phyloP scores from a whole-genome alignment of 1,139 yeast species.

The Suhomyces panamericanus region DNA sequence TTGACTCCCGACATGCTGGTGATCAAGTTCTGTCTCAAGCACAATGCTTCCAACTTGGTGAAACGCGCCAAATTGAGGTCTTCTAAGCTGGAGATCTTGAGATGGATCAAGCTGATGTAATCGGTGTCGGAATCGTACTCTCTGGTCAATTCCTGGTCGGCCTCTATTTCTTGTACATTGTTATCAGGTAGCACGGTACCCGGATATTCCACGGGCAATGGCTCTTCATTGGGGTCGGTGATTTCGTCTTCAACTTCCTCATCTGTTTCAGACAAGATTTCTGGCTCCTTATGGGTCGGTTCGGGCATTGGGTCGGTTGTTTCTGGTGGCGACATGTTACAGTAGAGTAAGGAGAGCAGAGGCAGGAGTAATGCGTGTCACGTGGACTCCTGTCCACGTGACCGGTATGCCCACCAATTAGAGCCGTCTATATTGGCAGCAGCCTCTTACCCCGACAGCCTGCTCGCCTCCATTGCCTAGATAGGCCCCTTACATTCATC shows the following conservation, averaged over 20 bases:
- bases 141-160: conserved; percentile 59
- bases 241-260: conserved; percentile 26
- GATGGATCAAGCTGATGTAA: conserved; percentile 73
- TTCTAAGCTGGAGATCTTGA: conserved; percentile 68
- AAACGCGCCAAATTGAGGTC: conserved; percentile 66
- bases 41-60: conserved; percentile 55
- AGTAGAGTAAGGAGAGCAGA: background rate
- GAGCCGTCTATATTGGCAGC: background rate
- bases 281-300: conserved; percentile 3
- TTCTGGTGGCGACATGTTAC: background rate
- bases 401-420: background rate
- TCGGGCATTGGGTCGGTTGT: background rate
- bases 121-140: conserved; percentile 64
- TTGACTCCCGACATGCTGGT: conserved; percentile 72
- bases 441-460: background rate
- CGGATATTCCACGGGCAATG: conserved; percentile 42
- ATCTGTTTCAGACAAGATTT: conserved; percentile 17
- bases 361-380: background rate
- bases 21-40: conserved; percentile 82
- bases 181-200: conserved; percentile 59
- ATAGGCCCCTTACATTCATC: background rate
- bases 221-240: conserved; percentile 31
- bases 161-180: conserved; percentile 45
- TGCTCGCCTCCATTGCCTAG: background rate
- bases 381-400: background rate